Percentiles rank a stretch among this genome's conserved stretches.
phyloP scores from a whole-genome alignment of 306 rosid genomes.

The Echinosophora koreensis region DNA sequence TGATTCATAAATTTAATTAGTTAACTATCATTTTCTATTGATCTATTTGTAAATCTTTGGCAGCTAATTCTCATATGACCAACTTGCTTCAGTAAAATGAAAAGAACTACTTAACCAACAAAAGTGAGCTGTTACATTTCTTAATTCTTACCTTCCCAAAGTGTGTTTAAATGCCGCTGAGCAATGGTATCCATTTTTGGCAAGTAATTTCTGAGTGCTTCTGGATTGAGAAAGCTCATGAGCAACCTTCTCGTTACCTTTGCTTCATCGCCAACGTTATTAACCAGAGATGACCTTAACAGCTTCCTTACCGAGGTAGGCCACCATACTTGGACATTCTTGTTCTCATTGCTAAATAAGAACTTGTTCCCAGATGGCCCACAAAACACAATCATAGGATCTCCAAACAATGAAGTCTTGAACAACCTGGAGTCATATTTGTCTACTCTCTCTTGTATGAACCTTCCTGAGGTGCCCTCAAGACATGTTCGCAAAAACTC shows the following conservation, averaged over 20 bases:
- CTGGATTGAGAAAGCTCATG: conserved; percentile 54
- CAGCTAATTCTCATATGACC: not conserved
- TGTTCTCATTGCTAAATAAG: conserved; percentile 61
- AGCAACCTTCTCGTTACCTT: conserved; percentile 50
- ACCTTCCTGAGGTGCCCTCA: conserved; percentile 34
- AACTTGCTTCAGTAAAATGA: not conserved
- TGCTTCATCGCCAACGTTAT: conserved; percentile 57
- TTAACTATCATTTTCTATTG: conserved; percentile 1
- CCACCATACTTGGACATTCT: conserved; percentile 61
- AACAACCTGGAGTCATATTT: conserved; percentile 51
- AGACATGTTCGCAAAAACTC: conserved; percentile 23
- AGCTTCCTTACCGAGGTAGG: conserved; percentile 54
- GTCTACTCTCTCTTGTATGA: conserved; percentile 50
- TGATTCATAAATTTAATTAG: conserved; percentile 3
- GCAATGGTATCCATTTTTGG: conserved; percentile 57
- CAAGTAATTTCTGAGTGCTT: conserved; percentile 54
- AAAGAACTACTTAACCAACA: not conserved
- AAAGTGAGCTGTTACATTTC: not conserved
- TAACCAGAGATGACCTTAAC: conserved; percentile 49
- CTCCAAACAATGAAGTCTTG: conserved; percentile 58
- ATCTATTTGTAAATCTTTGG: not conserved
- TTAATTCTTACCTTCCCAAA: conserved; percentile 59
- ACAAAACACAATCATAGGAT: conserved; percentile 47
- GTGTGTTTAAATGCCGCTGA: conserved; percentile 45
- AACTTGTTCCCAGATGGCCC: conserved; percentile 58